Evolutionary conservation across 208 protist genomes (phyloP).

Genomic region (Trypanosoma lewisi): DNA sequence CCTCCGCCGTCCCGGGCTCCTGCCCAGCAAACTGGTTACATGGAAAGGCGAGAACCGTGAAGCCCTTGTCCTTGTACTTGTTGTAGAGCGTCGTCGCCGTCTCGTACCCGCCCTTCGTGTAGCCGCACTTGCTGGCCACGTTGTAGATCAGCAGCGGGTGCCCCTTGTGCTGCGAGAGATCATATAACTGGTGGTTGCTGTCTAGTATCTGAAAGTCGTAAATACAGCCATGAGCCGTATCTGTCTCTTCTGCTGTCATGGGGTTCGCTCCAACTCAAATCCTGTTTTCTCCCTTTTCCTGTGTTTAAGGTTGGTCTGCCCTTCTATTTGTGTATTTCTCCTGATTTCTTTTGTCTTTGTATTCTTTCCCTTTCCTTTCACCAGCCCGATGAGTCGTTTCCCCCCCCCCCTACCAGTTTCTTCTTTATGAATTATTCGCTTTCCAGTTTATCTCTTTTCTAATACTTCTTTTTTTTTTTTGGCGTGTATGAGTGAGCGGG

Average conservation of each 20-base stretch:
- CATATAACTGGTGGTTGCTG: slow-evolving; percentile 72
- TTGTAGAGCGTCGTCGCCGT: slow-evolving; percentile 77
- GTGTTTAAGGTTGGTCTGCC: neutral
- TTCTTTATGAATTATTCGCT: too few relatives aligned
- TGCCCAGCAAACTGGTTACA: slow-evolving; percentile 90
- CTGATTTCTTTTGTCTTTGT: too few relatives aligned
- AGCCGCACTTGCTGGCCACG: slow-evolving; percentile 91
- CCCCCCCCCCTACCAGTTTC: too few relatives aligned
- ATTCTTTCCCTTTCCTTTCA: too few relatives aligned
- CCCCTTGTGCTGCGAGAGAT: slow-evolving; percentile 84
- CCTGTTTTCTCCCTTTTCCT: slow-evolving; percentile 1
- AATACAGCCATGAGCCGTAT: slow-evolving; percentile 39
- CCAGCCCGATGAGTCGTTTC: too few relatives aligned
- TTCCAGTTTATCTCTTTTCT: too few relatives aligned
- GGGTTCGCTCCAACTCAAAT: neutral
- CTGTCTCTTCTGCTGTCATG: too few relatives aligned
- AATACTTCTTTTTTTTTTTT: too few relatives aligned
- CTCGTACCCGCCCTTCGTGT: slow-evolving; percentile 82
- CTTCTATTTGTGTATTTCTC: too few relatives aligned
- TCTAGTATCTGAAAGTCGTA: slow-evolving; percentile 78
- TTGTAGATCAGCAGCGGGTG: slow-evolving; percentile 91
- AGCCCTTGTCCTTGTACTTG: slow-evolving; percentile 81
- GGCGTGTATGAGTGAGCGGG: too few relatives aligned
- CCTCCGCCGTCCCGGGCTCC: slow-evolving; percentile 79
- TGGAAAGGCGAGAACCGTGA: slow-evolving; percentile 91